Evolutionary conservation across 495 filamentous ascomycete genomes (phyloP), one percentile per base, ranked within the genome.

Genomic region (Hyaloscypha variabilis): DNA sequence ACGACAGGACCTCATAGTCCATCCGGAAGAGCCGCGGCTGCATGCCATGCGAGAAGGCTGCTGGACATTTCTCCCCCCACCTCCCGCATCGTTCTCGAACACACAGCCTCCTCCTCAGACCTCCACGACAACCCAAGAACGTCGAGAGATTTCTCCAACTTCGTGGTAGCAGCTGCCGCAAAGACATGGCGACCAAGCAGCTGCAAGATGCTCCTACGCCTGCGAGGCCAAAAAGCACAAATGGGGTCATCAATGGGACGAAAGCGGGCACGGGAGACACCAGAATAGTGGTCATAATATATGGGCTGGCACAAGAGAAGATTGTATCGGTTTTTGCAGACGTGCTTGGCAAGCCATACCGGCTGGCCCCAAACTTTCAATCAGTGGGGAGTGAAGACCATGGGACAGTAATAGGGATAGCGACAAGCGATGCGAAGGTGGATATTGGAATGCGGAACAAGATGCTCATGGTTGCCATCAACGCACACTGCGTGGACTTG

Each of bases 401-500:
- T 70, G 70, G 70, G 14, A 72, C 70, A 23, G 86, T 91, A 3
- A 81, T 88, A 36, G 89, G 88, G 1, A 79, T 91, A 24, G 66
- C 77, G 30, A 78, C 82, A 1, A 76, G 77, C 1, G 81, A 82
- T 58, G 81, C 88, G n/a, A 80, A 79, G 53, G 74, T 72, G 1
- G 82, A 83, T 61, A 77, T 90, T 49, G 73, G 78, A 52, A 74
- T 71, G 8, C 78, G 82, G 53, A 80, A 90, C 67, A 79, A 75
- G 54, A 73, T 77, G 21, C 73, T 80, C 53, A 74, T 87, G 31
- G 79, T 90, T 29, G 74, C 88, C 49, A 90, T 93, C 69, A 90
- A 92, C 69, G 85, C 87, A 3, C 89, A 93, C 67, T 90, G 88
- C 72, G 85, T 92, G 62, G 87, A 87, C 65, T 81, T 87, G 46